These are phyloP conservation scores for Corchorus capsularis DNA, from an alignment of 345 rosid genomes.

Conservation along the genomic window DNA sequence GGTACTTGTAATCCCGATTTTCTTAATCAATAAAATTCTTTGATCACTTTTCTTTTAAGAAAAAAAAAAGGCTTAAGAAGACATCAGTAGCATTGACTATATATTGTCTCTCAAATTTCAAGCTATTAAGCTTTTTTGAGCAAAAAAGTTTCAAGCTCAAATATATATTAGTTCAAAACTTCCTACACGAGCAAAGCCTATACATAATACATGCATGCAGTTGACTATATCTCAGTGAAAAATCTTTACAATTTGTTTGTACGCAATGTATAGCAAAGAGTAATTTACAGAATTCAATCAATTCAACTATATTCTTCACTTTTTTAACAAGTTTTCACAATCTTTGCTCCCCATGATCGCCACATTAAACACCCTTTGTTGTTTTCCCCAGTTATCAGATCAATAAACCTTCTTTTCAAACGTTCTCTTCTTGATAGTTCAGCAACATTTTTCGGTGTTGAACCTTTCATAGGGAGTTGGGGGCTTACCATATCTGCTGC, in stretches of 20 bases:
- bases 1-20: no score
- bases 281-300: neutral
- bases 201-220: neutral
- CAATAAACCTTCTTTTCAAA: constrained; percentile 52
- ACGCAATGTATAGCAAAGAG: neutral
- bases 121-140: neutral
- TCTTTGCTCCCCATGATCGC: constrained; percentile 56
- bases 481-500: constrained; percentile 44
- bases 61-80: no score
- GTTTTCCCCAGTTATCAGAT: constrained; percentile 40
- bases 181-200: neutral
- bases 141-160: neutral
- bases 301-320: neutral
- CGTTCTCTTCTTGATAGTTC: constrained; percentile 48
- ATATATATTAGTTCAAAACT: neutral
- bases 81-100: no score
- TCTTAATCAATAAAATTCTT: no score
- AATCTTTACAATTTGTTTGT: neutral
- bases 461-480: constrained; percentile 34
- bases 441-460: constrained; percentile 30
- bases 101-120: neutral
- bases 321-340: constrained; percentile 20
- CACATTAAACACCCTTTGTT: constrained; percentile 50
- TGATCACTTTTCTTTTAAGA: no score
- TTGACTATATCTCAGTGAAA: neutral